Evolutionary conservation across 164 flowering plant species (phyloP).

Genomic region (Saururus chinensis): DNA sequence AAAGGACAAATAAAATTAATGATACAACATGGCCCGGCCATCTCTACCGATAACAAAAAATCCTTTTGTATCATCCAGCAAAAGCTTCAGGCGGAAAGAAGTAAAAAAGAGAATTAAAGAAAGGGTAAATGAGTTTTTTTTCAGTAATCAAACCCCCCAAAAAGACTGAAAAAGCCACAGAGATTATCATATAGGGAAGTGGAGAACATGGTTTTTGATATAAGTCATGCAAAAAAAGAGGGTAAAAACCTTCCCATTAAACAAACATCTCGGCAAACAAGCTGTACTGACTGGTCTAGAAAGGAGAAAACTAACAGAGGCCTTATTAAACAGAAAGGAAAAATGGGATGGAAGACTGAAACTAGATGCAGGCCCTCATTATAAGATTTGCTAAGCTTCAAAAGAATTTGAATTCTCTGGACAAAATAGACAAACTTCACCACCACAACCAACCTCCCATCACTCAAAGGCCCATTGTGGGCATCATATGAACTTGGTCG

Average conservation of each 20-base stretch:
- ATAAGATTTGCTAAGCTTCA: constrained; percentile 10
- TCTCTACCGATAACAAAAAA: background rate
- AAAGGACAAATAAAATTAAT: too few relatives aligned
- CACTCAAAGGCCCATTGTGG: background rate
- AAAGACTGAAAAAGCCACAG: constrained; percentile 10
- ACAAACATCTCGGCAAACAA: constrained; percentile 6
- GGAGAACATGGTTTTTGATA: constrained; percentile 16
- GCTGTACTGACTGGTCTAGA: background rate
- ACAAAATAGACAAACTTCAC: background rate
- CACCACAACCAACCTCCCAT: background rate
- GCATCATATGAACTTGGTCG: constrained; percentile 14
- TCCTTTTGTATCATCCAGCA: background rate
- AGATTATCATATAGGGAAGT: constrained; percentile 9
- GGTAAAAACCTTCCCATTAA: constrained; percentile 9
- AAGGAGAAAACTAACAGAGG: constrained; percentile 1
- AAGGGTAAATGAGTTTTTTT: too few relatives aligned
- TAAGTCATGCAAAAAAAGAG: constrained; percentile 17
- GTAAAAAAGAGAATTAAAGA: background rate
- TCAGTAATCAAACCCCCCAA: constrained; percentile 2
- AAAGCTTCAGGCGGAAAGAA: background rate
- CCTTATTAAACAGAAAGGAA: constrained; percentile 6
- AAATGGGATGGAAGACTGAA: background rate
- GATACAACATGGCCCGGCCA: background rate
- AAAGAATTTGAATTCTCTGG: background rate
- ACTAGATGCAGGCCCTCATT: background rate